Evolutionary conservation across 345 rosid genomes (phyloP).

Genomic region (Cardamine occulta): DNA sequence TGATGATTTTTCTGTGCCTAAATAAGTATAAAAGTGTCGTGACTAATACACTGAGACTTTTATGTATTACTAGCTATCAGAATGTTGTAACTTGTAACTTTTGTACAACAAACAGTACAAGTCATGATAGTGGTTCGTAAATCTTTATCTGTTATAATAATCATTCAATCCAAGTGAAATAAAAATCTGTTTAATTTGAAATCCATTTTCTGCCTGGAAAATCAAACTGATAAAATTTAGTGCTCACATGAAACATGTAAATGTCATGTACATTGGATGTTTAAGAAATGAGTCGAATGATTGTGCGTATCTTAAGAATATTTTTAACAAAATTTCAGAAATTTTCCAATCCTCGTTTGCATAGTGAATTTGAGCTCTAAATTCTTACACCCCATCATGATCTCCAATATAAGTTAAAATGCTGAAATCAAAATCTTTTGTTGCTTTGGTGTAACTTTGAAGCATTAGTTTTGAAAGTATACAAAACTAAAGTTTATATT

Average conservation of each 20-base stretch:
- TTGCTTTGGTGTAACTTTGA: conserved; percentile 15
- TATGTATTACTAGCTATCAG: not conserved
- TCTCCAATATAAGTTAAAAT: not conserved
- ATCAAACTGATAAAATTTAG: not conserved
- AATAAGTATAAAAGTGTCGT: conserved; percentile 6
- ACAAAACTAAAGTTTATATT: not conserved
- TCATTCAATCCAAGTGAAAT: not conserved
- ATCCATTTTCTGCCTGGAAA: not conserved
- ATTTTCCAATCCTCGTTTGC: not conserved
- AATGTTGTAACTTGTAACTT: not conserved
- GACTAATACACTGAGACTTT: not conserved
- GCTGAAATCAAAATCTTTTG: not conserved
- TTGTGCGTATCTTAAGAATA: not conserved
- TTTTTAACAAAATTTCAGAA: not conserved
- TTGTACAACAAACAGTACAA: not conserved
- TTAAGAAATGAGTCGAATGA: not conserved
- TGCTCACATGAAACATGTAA: not conserved
- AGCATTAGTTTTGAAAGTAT: conserved; percentile 1
- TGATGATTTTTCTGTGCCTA: conserved; percentile 15
- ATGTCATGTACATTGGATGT: not conserved
- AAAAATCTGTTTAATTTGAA: not conserved
- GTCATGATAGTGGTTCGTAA: not conserved
- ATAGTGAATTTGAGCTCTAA: not conserved
- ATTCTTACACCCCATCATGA: not conserved
- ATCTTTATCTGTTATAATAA: not conserved